Percentiles rank a stretch among this genome's conserved stretches.
phyloP scores from a whole-genome alignment of 1,284 basidiomycete species.

The Papiliotrema nemorosa region DNA sequence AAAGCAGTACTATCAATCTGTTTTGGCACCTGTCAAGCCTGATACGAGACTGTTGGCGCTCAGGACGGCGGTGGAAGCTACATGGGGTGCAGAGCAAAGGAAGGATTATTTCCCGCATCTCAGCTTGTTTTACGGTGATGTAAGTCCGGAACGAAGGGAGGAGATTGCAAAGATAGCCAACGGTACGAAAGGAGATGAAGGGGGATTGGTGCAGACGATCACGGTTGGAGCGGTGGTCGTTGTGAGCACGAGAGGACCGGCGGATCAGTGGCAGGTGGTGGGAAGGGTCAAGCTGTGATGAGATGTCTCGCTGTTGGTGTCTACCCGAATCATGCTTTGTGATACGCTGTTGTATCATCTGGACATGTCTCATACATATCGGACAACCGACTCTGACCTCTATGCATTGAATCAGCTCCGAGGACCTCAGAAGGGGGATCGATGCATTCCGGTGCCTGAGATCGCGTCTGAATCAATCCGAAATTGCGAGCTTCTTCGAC shows the following conservation, averaged over 20 bases:
- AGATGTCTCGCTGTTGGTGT: too few relatives aligned
- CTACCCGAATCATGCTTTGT: too few relatives aligned
- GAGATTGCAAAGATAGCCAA: slow-evolving; percentile 16
- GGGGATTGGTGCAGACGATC: not conserved
- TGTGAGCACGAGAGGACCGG: slow-evolving; percentile 12
- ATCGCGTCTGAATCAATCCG: too few relatives aligned
- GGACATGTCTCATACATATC: too few relatives aligned
- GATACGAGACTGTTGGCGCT: slow-evolving; percentile 14
- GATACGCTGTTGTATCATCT: too few relatives aligned
- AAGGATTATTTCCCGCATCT: slow-evolving; percentile 38
- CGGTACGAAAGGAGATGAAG: not conserved
- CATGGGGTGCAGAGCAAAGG: slow-evolving; percentile 1
- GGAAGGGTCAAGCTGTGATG: slow-evolving; percentile 3
- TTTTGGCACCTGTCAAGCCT: slow-evolving; percentile 29
- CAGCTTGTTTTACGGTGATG: slow-evolving; percentile 34
- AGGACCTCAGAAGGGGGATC: too few relatives aligned
- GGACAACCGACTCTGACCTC: too few relatives aligned
- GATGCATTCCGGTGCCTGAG: too few relatives aligned
- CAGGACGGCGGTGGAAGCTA: slow-evolving; percentile 11
- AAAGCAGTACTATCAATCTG: slow-evolving; percentile 35
- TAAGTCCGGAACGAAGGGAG: slow-evolving; percentile 14
- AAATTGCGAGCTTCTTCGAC: too few relatives aligned
- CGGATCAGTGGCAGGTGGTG: slow-evolving; percentile 19
- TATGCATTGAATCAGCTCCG: too few relatives aligned
- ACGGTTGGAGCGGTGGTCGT: slow-evolving; percentile 11